A percentile compares a stretch with the other conserved stretches of the same genome.
Evolutionary conservation across 495 filamentous ascomycete species (phyloP).

Genomic region (Extremus antarcticus): DNA sequence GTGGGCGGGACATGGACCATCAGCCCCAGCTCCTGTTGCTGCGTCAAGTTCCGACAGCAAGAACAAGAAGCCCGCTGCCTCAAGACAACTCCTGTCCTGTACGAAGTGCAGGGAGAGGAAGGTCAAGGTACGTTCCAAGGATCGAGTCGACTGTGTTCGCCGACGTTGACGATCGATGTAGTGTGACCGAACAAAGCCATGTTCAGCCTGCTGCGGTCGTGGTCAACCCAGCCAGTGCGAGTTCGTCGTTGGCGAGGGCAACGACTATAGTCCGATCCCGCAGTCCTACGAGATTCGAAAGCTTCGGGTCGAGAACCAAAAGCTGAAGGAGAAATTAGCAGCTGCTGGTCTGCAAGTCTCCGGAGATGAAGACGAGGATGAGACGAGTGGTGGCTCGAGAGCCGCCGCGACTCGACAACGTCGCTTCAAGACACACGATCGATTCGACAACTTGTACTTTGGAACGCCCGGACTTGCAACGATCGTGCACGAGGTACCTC

Average conservation of each 20-base stretch:
- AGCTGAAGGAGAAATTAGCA: conserved; percentile 24
- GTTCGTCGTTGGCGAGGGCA: conserved; percentile 35
- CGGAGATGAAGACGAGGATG: conserved; percentile 18
- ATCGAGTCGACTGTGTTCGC: background rate
- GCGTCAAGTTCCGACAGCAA: background rate
- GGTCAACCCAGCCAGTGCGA: conserved; percentile 36
- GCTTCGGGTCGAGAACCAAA: conserved; percentile 27
- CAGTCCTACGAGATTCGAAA: conserved; percentile 33
- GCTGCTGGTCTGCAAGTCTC: conserved; percentile 17
- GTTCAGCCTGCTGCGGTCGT: conserved; percentile 37
- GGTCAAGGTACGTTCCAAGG: conserved; percentile 28
- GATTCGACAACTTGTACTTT: conserved; percentile 35
- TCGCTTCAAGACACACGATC: conserved; percentile 28
- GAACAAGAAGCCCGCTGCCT: conserved; percentile 18
- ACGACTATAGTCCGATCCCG: conserved; percentile 33
- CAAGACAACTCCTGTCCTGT: conserved; percentile 31
- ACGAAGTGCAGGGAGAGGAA: conserved; percentile 34
- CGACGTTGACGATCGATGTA: conserved; percentile 11
- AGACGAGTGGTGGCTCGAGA: conserved; percentile 4
- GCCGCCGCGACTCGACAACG: conserved; percentile 23
- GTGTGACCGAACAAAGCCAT: conserved; percentile 41
- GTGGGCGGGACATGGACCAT: conserved; percentile 3
- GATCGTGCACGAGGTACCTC: conserved; percentile 34
- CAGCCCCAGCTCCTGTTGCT: background rate
- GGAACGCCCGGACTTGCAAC: conserved; percentile 34